Conservation (phyloP, 371 early-diverging fungal genomes). For the Mortierella sp. region DNA sequence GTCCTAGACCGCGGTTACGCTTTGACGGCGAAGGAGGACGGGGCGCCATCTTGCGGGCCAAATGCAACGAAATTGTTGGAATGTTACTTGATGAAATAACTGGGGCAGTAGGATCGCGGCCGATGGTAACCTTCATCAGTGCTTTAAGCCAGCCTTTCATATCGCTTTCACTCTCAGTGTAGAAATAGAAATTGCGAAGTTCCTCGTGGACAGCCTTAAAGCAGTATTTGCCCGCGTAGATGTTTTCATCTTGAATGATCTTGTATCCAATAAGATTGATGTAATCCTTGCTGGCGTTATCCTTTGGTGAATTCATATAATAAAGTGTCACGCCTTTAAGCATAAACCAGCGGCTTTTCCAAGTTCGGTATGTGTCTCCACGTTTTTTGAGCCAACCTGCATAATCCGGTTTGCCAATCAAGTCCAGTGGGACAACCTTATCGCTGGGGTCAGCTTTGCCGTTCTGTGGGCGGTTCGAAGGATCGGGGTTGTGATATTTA, state of each 20-base stretch:
- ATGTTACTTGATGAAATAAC: slow-evolving; percentile 76
- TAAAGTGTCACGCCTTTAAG: slow-evolving; percentile 73
- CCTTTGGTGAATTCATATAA: slow-evolving; percentile 75
- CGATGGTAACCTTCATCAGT: slow-evolving; percentile 77
- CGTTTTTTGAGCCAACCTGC: slow-evolving; percentile 78
- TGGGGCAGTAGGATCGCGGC: slow-evolving; percentile 69
- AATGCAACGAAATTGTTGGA: slow-evolving; percentile 71
- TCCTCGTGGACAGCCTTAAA: slow-evolving; percentile 74
- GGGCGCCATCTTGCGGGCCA: slow-evolving; percentile 72
- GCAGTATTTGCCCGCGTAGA: slow-evolving; percentile 71
- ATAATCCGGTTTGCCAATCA: slow-evolving; percentile 66
- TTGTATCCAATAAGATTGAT: slow-evolving; percentile 67
- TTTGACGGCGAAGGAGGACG: slow-evolving; percentile 70
- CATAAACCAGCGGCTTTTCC: slow-evolving; percentile 80
- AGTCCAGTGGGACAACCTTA: slow-evolving; percentile 47
- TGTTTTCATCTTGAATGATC: slow-evolving; percentile 68
- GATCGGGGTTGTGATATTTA: slow-evolving; percentile 45
- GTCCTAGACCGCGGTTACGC: slow-evolving; percentile 33
- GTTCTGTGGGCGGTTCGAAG: slow-evolving; percentile 39
- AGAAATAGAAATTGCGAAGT: slow-evolving; percentile 71
- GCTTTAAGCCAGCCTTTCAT: slow-evolving; percentile 70
- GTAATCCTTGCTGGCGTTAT: slow-evolving; percentile 66
- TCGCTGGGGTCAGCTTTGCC: slow-evolving; percentile 47
- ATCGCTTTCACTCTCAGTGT: slow-evolving; percentile 63
- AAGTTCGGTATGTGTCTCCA: slow-evolving; percentile 72